Evolutionary conservation across 768 basidiomycete species (phyloP).

Genomic region (Trametes gibbosa): DNA sequence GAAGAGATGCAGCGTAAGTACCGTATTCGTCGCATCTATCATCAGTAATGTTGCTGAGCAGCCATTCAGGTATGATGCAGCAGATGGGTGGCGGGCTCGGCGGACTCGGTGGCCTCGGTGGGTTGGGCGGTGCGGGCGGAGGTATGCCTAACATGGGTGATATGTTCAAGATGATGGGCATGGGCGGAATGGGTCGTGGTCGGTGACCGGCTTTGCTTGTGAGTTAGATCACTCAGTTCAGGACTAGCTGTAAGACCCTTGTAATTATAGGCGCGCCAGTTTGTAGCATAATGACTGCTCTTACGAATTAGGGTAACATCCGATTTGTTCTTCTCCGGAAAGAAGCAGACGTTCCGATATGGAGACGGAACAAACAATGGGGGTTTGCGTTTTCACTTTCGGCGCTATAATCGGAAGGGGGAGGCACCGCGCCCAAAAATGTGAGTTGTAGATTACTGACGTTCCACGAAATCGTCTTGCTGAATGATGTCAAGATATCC

Average conservation of each 20-base stretch:
- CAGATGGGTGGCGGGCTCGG: conserved; percentile 69
- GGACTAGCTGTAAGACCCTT: conserved; percentile 15
- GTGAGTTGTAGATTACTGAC: no score
- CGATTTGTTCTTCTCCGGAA: no score
- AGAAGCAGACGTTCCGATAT: no score
- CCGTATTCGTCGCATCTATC: neutral
- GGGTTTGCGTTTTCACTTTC: no score
- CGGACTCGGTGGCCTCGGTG: conserved; percentile 47
- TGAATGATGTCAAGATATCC: no score
- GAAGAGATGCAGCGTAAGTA: conserved; percentile 86
- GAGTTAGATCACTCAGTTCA: conserved; percentile 13
- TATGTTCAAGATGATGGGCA: conserved; percentile 86
- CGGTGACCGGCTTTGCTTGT: neutral
- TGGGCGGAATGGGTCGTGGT: conserved; percentile 42
- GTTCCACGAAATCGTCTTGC: no score
- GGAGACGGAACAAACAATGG: no score
- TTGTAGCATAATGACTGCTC: conserved; percentile 7
- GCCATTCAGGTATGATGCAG: conserved; percentile 73
- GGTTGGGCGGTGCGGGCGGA: conserved; percentile 58
- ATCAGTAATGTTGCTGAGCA: neutral
- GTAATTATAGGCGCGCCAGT: conserved; percentile 6
- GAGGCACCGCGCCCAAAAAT: no score
- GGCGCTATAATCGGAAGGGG: no score
- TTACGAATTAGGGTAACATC: neutral
- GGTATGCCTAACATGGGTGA: conserved; percentile 71